phyloP scores from a whole-genome alignment of 495 filamentous ascomycete genomes.

The Hypomontagnella submonticulosa region DNA sequence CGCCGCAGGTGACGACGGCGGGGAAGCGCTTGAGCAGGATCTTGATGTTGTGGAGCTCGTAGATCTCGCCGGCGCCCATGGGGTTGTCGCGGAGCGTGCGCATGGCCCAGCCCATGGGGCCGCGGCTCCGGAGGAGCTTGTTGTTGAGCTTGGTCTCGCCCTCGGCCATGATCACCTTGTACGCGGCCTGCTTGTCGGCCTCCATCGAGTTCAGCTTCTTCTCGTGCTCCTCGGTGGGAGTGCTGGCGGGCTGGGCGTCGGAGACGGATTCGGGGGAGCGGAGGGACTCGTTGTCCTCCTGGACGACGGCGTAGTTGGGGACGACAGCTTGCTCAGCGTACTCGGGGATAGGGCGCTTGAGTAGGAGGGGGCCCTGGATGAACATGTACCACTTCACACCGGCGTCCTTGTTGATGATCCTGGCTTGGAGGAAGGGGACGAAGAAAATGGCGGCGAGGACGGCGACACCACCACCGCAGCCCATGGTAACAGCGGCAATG shows the following conservation, averaged over 20 bases:
- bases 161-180: conserved; percentile 66
- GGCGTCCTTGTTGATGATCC: conserved; percentile 65
- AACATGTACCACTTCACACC: conserved; percentile 65
- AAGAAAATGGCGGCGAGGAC: conserved; percentile 68
- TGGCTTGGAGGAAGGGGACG: conserved; percentile 65
- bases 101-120: conserved; percentile 78
- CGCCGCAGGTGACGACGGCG: conserved; percentile 63
- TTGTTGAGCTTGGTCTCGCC: conserved; percentile 62
- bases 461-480: conserved; percentile 62
- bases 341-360: conserved; percentile 56
- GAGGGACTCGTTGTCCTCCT: conserved; percentile 40
- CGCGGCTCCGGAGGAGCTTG: conserved; percentile 64
- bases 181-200: conserved; percentile 53
- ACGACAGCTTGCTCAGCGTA: conserved; percentile 55
- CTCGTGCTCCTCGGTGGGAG: conserved; percentile 49
- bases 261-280: conserved; percentile 29
- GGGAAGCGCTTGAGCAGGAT: conserved; percentile 68
- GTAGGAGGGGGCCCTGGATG: conserved; percentile 64
- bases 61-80: conserved; percentile 72
- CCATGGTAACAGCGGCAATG: conserved; percentile 66
- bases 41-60: conserved; percentile 73
- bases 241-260: conserved; percentile 22
- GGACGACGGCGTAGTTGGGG: conserved; percentile 52
- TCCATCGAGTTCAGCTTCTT: conserved; percentile 58
- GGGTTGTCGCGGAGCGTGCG: conserved; percentile 74